These are phyloP conservation scores for Neofusicoccum cordaticola DNA, from an alignment of 2,329 filamentous ascomycete genomes.

Conservation along the genomic window DNA sequence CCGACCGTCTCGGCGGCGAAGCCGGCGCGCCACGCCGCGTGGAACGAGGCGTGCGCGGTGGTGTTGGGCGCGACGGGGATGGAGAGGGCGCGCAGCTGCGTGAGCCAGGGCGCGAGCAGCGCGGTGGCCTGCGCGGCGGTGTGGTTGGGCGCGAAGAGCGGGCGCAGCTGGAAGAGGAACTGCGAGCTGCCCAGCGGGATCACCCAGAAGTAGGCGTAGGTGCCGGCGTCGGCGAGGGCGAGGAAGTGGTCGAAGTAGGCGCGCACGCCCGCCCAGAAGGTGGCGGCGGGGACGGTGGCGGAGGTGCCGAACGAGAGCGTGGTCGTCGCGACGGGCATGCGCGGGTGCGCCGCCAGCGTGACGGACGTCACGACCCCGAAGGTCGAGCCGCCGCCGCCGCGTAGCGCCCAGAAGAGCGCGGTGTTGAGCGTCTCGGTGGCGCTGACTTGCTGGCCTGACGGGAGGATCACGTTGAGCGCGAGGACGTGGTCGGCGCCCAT, in stretches of 20 bases:
- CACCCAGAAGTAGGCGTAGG: conserved; percentile 34
- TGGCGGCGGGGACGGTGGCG: conserved; percentile 25
- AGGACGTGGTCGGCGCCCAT: conserved; percentile 33
- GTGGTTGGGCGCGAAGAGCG: conserved; percentile 38
- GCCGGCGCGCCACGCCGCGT: conserved; percentile 38
- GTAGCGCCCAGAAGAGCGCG: conserved; percentile 37
- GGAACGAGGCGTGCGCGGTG: conserved; percentile 35
- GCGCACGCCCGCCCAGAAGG: conserved; percentile 31
- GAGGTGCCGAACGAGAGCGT: conserved; percentile 46
- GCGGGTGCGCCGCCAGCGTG: conserved; percentile 28
- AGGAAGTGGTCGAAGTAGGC: conserved; percentile 31
- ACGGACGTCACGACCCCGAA: conserved; percentile 32
- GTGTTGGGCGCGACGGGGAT: conserved; percentile 40
- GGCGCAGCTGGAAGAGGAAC: conserved; percentile 26
- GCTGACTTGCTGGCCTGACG: conserved; percentile 26
- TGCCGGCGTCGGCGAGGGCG: conserved; percentile 25
- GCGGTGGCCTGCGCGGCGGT: conserved; percentile 31
- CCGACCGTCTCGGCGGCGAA: conserved; percentile 41
- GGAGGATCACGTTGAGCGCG: conserved; percentile 32
- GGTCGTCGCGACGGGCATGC: not conserved
- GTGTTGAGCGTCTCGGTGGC: conserved; percentile 29
- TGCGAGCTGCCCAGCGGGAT: conserved; percentile 20
- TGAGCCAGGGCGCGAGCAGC: conserved; percentile 29
- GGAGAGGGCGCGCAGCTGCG: conserved; percentile 34
- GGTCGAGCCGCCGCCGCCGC: conserved; percentile 31